Base-by-base conservation (phyloP, 768 basidiomycete genomes). In the Trametopsis cervina region DNA sequence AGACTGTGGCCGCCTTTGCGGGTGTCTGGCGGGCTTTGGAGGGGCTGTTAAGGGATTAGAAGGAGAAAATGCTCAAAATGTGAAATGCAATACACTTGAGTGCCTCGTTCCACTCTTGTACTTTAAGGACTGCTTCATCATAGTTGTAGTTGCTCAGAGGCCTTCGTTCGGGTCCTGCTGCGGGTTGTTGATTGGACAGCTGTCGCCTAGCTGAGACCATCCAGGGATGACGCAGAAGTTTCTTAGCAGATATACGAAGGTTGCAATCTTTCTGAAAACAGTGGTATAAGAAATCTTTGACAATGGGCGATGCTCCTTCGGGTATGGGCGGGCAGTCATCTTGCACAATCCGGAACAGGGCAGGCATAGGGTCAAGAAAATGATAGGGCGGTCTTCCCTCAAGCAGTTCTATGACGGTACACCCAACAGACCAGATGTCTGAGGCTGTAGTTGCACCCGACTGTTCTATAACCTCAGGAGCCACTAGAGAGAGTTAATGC, bases 71-170 rank as follows among this genome's bases (percentile, higher is more conserved):
- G 54, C 47, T 46, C 54, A 41, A 17, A 3, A 27, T 36, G 27
- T 33, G n/a, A 6, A 41, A 15, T 24, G 40, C 3, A 58, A n/a
- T 63, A 93, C 90, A 92, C 66, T 89, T 92, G 49, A 98, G 70
- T 0, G 94, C 95, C 63, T 97, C 90, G 59, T 99, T 99, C 94
- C 95, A 99, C 65, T 97, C 91, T 65, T 97, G 95, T 21, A 99
- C 95, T 63, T 89, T 83, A 56, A 91, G 72, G 26, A 99, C 89
- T 17, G 89, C 92, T 59, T 97, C 90, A 54, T 98, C 92, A 58
- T 85, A 96, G 60, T 89, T 89, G 61, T 88, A 90, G 59, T 89
- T 92, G 59, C 81, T 83, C 42, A 70, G 49, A 11, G 83, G 81
- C n/a, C 77, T 70, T 48, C 64, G 67, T 42, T 66, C 60, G 37